These are phyloP conservation scores for Haematococcus lacustris DNA, from an alignment of 139 green algal genomes.

Conservation along the genomic window DNA sequence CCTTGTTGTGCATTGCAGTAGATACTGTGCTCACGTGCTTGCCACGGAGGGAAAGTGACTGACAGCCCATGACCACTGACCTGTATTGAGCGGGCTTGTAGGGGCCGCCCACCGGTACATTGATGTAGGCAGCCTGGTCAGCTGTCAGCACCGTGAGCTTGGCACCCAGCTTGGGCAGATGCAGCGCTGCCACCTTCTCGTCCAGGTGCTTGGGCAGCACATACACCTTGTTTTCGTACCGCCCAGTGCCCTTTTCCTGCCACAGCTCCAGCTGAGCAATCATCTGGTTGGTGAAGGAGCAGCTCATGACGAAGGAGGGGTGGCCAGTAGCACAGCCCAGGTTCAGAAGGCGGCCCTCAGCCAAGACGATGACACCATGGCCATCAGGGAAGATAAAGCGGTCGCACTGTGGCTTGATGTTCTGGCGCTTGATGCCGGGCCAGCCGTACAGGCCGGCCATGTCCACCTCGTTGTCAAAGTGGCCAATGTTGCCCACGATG, in stretches of 20 bases:
- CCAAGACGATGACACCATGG: conserved; percentile 95
- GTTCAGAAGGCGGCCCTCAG: conserved; percentile 98
- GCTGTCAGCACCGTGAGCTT: conserved; percentile 88
- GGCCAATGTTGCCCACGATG: conserved; percentile 99
- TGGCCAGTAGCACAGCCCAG: conserved; percentile 98
- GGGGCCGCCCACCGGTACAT: conserved; percentile 82
- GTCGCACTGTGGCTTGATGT: conserved; percentile 97
- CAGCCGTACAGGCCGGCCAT: conserved; percentile 84
- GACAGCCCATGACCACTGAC: no score
- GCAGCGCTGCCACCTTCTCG: conserved; percentile 96
- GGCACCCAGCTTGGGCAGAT: conserved; percentile 93
- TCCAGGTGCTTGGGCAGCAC: conserved; percentile 99
- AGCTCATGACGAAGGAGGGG: conserved; percentile 99
- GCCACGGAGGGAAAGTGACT: no score
- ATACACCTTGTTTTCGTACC: conserved; percentile 99
- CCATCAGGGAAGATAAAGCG: conserved; percentile 98
- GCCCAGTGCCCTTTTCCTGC: conserved; percentile 88
- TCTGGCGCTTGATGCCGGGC: conserved; percentile 92
- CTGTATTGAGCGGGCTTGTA: conserved; percentile 97
- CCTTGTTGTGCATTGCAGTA: no score
- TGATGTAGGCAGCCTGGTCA: conserved; percentile 96
- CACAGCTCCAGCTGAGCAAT: conserved; percentile 99
- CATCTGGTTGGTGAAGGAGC: conserved; percentile 99
- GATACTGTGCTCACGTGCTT: no score
- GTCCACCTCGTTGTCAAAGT: conserved; percentile 99